A percentile compares a stretch with the other conserved stretches of the same genome.
Conservation (phyloP, 176 grass and related monocot species). For the Aechmea fasciata region DNA sequence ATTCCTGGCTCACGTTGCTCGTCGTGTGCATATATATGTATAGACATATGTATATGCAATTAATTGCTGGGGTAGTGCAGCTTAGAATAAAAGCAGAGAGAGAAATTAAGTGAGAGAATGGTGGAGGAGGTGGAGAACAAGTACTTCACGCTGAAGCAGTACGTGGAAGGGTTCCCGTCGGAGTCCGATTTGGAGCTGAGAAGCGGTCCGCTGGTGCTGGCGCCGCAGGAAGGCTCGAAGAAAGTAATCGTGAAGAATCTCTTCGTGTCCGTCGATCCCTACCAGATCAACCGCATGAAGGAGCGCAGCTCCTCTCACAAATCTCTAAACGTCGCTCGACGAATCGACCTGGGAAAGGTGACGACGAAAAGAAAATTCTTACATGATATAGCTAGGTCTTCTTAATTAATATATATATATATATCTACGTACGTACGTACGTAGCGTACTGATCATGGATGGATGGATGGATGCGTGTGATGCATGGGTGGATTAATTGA, state of each 20-base stretch:
- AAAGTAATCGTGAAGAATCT: slow-evolving; percentile 40
- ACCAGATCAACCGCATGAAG: slow-evolving; percentile 70
- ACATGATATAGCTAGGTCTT: not conserved
- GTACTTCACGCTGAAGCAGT: slow-evolving; percentile 31
- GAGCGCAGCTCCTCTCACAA: slow-evolving; percentile 28
- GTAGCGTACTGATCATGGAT: too few species aligned
- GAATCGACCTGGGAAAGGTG: slow-evolving; percentile 37
- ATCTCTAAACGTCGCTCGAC: not conserved
- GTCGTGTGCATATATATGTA: too few species aligned
- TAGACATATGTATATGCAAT: too few species aligned
- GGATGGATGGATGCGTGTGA: too few species aligned
- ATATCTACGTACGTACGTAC: too few species aligned
- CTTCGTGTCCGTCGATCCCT: slow-evolving; percentile 51
- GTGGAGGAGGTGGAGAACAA: slow-evolving; percentile 39
- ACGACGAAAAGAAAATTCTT: not conserved
- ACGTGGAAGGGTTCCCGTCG: slow-evolving; percentile 34
- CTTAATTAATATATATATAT: too few species aligned
- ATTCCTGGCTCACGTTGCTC: too few species aligned
- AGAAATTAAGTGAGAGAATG: not conserved
- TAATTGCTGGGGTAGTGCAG: too few species aligned
- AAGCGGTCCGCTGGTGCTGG: slow-evolving; percentile 3
- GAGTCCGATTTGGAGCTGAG: slow-evolving; percentile 40
- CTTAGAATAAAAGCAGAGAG: too few species aligned
- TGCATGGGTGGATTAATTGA: not conserved
- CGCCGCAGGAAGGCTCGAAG: slow-evolving; percentile 9